Conservation (phyloP, 208 protist species). For the Novymonas esmeraldas region DNA sequence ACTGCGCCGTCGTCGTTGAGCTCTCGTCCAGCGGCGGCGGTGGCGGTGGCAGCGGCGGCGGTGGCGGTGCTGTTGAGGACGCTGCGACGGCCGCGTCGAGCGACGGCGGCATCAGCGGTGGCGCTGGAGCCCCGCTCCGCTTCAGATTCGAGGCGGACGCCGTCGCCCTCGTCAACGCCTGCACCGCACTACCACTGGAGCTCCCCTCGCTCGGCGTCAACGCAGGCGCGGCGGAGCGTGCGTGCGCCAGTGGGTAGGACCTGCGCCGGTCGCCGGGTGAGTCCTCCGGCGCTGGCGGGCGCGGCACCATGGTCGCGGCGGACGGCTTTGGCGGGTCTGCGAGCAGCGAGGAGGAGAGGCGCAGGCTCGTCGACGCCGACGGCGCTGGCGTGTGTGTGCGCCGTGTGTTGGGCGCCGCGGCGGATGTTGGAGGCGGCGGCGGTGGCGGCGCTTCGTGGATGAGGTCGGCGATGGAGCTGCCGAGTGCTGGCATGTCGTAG, state of each 20-base stretch:
- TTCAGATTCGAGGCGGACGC: neutral
- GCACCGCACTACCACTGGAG: neutral
- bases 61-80: neutral
- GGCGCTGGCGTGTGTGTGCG: neutral
- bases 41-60: neutral
- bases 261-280: neutral
- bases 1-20: constrained; percentile 16
- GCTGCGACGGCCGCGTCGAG: neutral
- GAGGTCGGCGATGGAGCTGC: neutral
- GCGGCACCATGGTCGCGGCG: neutral
- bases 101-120: neutral
- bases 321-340: neutral
- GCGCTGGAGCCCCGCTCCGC: neutral
- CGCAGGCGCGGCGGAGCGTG: neutral
- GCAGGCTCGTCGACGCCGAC: neutral
- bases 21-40: neutral
- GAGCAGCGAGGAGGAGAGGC: neutral
- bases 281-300: neutral
- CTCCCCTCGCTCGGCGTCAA: too few species aligned
- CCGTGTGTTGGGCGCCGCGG: neutral
- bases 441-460: neutral
- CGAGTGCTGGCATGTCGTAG: constrained; percentile 18
- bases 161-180: neutral
- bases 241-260: neutral
- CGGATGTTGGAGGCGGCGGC: neutral